Percentiles rank a stretch among this genome's conserved stretches.
Evolutionary conservation across 345 rosid species (phyloP).

Genomic region (Salix brachista): DNA sequence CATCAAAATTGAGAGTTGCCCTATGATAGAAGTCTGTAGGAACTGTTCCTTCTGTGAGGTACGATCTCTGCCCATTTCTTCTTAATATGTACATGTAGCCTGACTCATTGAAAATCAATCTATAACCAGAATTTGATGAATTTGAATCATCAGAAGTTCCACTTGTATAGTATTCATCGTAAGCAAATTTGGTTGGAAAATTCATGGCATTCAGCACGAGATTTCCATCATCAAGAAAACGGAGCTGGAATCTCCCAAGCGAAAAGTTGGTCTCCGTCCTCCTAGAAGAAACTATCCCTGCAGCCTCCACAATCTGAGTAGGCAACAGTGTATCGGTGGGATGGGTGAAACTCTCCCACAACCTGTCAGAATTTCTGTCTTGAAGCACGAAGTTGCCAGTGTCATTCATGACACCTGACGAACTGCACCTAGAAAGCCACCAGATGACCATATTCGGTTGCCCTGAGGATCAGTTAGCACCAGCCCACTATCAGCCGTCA

Average conservation of each 20-base stretch:
- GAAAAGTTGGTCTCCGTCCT: conserved; percentile 5
- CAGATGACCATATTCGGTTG: background rate
- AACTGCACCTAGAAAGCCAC: background rate
- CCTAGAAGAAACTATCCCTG: background rate
- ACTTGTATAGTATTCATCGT: background rate
- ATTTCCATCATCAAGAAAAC: background rate
- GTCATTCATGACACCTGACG: background rate
- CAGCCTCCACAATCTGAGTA: background rate
- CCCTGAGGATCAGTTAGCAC: background rate
- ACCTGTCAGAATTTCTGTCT: background rate
- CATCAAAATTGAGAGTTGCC: background rate
- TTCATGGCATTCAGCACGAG: background rate
- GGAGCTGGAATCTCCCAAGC: conserved; percentile 4
- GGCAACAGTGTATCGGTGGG: conserved; percentile 6
- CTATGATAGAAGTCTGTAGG: background rate
- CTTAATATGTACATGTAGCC: conserved; percentile 5
- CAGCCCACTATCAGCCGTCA: background rate
- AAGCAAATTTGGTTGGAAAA: background rate
- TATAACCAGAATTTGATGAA: background rate
- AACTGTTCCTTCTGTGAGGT: no score
- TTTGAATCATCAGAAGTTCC: background rate
- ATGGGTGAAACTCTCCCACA: background rate
- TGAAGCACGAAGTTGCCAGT: background rate
- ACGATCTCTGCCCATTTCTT: background rate
- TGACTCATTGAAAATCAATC: background rate